Evolutionary conservation across 495 filamentous ascomycete species (phyloP).

Genomic region (Tuber indicum): DNA sequence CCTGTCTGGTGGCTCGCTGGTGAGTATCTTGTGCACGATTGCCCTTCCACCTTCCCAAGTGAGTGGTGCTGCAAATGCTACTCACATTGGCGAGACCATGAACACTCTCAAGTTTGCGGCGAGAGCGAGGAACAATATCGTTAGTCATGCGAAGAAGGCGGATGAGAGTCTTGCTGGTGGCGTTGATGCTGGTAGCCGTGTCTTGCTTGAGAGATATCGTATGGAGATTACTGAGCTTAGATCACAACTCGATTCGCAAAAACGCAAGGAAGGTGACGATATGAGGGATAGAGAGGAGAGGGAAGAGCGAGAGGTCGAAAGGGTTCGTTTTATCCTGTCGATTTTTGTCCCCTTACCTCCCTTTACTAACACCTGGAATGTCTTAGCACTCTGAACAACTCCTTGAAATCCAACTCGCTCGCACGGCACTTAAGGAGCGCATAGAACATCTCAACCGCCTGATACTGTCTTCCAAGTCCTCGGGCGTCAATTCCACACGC

Average conservation of each 20-base stretch:
- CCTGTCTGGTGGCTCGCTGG: constrained; percentile 83
- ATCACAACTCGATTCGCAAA: constrained; percentile 73
- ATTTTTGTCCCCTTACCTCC: constrained; percentile 10
- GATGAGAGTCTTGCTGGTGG: constrained; percentile 76
- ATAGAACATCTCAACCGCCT: constrained; percentile 96
- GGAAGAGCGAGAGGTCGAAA: constrained; percentile 72
- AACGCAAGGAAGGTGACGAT: constrained; percentile 62
- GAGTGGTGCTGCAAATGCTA: constrained; percentile 54
- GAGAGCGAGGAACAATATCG: constrained; percentile 92
- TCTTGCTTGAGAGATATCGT: constrained; percentile 85
- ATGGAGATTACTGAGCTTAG: constrained; percentile 85
- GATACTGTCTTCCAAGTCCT: constrained; percentile 90
- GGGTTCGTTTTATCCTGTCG: constrained; percentile 42
- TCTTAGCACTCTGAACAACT: constrained; percentile 81
- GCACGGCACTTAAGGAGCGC: constrained; percentile 90
- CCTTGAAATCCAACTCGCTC: constrained; percentile 92
- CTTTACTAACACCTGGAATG: constrained; percentile 10
- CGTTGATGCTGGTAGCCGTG: constrained; percentile 73
- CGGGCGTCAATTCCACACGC: constrained; percentile 73
- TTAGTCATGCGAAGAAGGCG: constrained; percentile 91
- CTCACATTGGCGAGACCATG: constrained; percentile 77
- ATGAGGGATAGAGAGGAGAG: constrained; percentile 53
- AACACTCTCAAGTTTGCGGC: constrained; percentile 97
- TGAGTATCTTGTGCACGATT: constrained; percentile 95
- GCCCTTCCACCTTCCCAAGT: constrained; percentile 65